These are phyloP conservation scores for Trametes versicolor DNA, from an alignment of 1,284 basidiomycete genomes.

Conservation along the genomic window DNA sequence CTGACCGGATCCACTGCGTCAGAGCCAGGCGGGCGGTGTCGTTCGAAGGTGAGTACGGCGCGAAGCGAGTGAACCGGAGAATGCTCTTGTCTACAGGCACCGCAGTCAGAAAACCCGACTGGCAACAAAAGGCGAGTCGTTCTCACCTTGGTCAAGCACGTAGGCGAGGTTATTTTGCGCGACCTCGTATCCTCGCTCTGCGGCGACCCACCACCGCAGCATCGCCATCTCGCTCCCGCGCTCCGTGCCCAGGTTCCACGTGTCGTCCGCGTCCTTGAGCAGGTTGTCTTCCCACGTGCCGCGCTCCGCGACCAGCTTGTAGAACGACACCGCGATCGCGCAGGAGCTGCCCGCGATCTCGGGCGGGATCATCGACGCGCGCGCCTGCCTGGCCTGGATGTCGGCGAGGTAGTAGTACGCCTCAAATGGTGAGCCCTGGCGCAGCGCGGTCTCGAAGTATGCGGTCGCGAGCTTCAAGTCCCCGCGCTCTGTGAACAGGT, in stretches of 20 bases:
- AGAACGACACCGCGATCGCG: constrained; percentile 88
- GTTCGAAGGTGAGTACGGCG: constrained; percentile 74
- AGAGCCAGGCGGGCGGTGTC: constrained; percentile 86
- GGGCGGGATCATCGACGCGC: constrained; percentile 51
- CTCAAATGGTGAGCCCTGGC: constrained; percentile 90
- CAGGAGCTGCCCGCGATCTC: constrained; percentile 75
- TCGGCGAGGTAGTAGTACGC: constrained; percentile 92
- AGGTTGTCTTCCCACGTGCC: constrained; percentile 90
- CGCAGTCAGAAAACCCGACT: neutral
- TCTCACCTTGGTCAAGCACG: constrained; percentile 87
- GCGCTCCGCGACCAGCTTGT: constrained; percentile 89
- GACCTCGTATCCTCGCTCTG: constrained; percentile 91
- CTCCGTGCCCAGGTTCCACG: constrained; percentile 80
- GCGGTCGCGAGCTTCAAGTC: constrained; percentile 71
- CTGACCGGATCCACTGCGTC: constrained; percentile 94
- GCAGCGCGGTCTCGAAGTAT: constrained; percentile 85
- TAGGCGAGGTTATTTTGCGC: constrained; percentile 98
- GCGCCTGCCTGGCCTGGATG: constrained; percentile 73
- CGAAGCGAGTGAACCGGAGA: constrained; percentile 73
- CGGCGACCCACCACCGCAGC: constrained; percentile 94
- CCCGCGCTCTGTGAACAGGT: constrained; percentile 58
- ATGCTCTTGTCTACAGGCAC: constrained; percentile 73
- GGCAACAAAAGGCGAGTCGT: constrained; percentile 7
- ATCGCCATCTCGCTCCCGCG: constrained; percentile 78
- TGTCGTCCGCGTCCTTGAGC: constrained; percentile 83